These are phyloP conservation scores for Blastobotrys proliferans DNA, from an alignment of 1,139 yeast species.

Conservation along the genomic window DNA sequence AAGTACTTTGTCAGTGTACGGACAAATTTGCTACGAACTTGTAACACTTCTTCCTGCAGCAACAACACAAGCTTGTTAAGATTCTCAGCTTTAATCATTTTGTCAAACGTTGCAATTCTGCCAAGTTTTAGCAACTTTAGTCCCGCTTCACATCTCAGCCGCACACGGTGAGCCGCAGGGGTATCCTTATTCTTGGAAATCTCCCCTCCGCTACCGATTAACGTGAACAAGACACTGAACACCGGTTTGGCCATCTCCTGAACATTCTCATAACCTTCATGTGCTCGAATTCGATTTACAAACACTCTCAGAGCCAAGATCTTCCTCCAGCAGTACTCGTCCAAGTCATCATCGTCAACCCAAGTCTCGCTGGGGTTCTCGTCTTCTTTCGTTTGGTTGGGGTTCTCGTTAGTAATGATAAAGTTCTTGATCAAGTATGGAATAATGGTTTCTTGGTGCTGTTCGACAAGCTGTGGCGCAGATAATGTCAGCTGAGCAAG, in stretches of 20 bases:
- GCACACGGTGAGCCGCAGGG: slow-evolving; percentile 56
- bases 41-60: slow-evolving; percentile 60
- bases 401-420: slow-evolving; percentile 45
- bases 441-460: slow-evolving; percentile 55
- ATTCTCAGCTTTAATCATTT: slow-evolving; percentile 49
- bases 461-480: slow-evolving; percentile 50
- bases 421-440: slow-evolving; percentile 57
- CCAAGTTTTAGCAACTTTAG: slow-evolving; percentile 61
- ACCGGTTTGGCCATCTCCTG: slow-evolving; percentile 54
- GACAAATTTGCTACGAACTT: slow-evolving; percentile 55
- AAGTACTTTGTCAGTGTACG: slow-evolving; percentile 50
- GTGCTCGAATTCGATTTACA: slow-evolving; percentile 57
- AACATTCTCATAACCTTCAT: slow-evolving; percentile 37
- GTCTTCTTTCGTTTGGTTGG: not conserved
- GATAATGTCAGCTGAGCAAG: slow-evolving; percentile 59
- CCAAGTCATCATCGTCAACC: slow-evolving; percentile 32
- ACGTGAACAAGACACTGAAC: slow-evolving; percentile 54
- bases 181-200: slow-evolving; percentile 56
- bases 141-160: slow-evolving; percentile 69
- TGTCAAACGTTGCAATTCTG: slow-evolving; percentile 49
- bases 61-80: slow-evolving; percentile 54
- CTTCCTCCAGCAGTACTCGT: slow-evolving; percentile 39
- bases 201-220: slow-evolving; percentile 81
- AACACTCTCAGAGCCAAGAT: slow-evolving; percentile 53
- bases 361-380: slow-evolving; percentile 25